Base-by-base conservation (phyloP, 1,284 basidiomycete genomes). In the Coniferiporia sulphurascens region DNA sequence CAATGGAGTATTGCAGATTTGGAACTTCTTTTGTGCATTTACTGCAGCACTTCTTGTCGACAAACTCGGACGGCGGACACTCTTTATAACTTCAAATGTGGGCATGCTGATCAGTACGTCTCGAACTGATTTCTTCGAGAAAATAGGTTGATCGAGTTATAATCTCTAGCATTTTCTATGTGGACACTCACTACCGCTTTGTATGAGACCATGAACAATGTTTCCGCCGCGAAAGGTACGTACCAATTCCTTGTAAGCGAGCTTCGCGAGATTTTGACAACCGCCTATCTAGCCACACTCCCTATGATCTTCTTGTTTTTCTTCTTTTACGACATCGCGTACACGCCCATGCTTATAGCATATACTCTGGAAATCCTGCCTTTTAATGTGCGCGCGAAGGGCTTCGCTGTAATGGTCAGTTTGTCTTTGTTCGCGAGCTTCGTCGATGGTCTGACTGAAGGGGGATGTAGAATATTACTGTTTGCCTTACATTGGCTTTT, bases 231-330 rank as follows among this genome's bases (percentile, higher is more conserved):
- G 0, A 82, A 78, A 77, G 80, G 81, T 80, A 63, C 27, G 27
- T 27, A 27, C 68, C 15, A 36, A 41, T 46, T 17, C n/a, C 9
- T 15, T 49, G 32, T 6, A 44, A 46, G 34, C 34, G 27, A 27
- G 27, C 5, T 27, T 27, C 27, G 27, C 27, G 27, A 27, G 27
- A 43, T 43, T 43, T 27, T 27, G 22, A 21, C 1, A 19, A 19
- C 48, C 19, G n/a, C 6, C 32, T 51, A 43, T 53, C 51, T 59
- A 82, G 82, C 82, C 7, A 85, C 82, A n/a, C 79, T 89, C 63
- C 84, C 85, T 13, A 78, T 88, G 72, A 83, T 90, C 66, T 90
- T 88, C 70, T 58, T 87, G 7, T 88, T 84, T 69, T 86, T 82
- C 67, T 76, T 82, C 58, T 85, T 84, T 72, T 89, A 88, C 68